Base-by-base conservation (phyloP, 345 rosid genomes). In the Schrenkiella parvula region DNA sequence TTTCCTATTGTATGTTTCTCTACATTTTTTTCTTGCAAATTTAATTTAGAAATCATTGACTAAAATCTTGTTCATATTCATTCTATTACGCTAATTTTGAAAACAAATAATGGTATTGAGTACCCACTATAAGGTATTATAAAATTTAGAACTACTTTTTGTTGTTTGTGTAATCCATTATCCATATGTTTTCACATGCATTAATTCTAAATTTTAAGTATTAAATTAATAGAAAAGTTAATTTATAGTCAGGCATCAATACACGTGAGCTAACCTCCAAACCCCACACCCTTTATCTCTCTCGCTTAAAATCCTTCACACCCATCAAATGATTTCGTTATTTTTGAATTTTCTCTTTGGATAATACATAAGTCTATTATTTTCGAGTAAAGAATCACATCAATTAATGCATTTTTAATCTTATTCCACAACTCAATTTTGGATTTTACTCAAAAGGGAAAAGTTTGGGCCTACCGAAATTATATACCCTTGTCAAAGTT, bases 201-300 rank as follows among this genome's bases (percentile, higher is more conserved):
- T 44, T 44, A 17, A 18, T 46, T 46, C 22, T 46, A 18, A 46
- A 46, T 13, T 46, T 11, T 46, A 18, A 12, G 18, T 46, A 4
- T 46, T 46, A 46, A 46, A 18, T 46, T 46, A 18, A 8, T 22
- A 3, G 51, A 18, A 9, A 18, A 46, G 51, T 18, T 46, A 17
- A 46, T 46, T 46, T 46, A 46, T 46, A 7, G 51, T 46, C 23
- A 46, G 7, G 51, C 51, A 46, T 46, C 51, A 18, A 74, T 81
- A 79, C 92, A 92, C 96, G 96, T 89, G 96, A 92, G 82, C 87
- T 79, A 92, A 88, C 93, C 85, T 85, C 92, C 80, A 80, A 50
- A 57, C 66, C 56, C 84, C 83, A 81, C 85, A 61, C 82, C 71
- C 80, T 79, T 78, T 79, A 41, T 75, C 85, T 76, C 77, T 63